These are phyloP conservation scores for Tuber magnatum DNA, from an alignment of 495 filamentous ascomycete genomes.

Conservation along the genomic window DNA sequence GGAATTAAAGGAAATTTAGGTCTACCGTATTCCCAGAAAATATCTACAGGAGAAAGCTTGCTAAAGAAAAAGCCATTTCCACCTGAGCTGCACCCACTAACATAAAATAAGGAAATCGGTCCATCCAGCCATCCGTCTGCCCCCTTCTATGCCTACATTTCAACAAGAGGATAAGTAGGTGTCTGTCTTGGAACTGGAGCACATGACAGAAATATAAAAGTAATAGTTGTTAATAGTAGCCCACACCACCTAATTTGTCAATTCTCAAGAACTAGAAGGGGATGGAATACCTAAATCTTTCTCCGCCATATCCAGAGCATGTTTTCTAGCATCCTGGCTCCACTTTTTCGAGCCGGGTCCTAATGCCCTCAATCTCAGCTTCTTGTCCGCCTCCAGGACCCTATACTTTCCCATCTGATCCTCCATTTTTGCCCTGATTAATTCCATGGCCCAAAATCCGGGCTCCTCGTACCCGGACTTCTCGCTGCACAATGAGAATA, in stretches of 20 bases:
- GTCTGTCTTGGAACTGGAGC: neutral
- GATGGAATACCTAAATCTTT: neutral
- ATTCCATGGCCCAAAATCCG: neutral
- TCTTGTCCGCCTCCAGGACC: neutral
- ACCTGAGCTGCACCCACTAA: neutral
- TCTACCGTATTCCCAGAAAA: neutral
- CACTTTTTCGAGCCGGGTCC: neutral
- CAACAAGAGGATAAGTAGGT: neutral
- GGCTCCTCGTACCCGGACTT: neutral
- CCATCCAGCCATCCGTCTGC: neutral
- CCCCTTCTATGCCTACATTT: neutral
- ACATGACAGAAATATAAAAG: neutral
- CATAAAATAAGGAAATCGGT: neutral
- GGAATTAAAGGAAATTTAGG: neutral
- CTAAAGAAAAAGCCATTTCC: neutral
- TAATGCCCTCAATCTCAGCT: neutral
- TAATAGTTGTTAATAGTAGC: neutral
- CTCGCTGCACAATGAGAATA: neutral
- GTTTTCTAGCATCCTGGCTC: neutral
- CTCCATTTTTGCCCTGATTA: neutral
- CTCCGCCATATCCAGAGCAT: neutral
- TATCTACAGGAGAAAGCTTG: neutral
- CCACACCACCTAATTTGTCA: neutral
- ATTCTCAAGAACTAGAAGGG: neutral
- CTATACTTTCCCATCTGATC: neutral